Conservation (phyloP, 2,329 filamentous ascomycete genomes). For the Cytospora paraplurivora region DNA sequence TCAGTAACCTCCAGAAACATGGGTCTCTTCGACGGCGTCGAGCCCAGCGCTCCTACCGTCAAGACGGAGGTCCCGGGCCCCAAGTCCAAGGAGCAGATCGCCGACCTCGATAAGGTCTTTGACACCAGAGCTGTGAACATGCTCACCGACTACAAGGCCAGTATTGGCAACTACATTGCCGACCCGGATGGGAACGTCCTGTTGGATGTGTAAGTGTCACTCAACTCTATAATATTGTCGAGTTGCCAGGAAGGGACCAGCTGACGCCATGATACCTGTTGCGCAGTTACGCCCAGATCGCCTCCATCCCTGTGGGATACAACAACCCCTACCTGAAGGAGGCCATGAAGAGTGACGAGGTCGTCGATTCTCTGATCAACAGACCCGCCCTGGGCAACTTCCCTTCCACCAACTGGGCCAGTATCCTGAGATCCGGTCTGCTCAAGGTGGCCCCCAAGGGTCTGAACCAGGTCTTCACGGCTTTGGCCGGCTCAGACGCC, state of each 20-base stretch:
- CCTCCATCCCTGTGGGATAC: slow-evolving; percentile 89
- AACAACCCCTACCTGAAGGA: slow-evolving; percentile 78
- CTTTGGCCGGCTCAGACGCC: slow-evolving; percentile 85
- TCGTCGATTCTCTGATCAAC: slow-evolving; percentile 82
- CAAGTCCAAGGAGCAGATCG: slow-evolving; percentile 67
- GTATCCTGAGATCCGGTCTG: slow-evolving; percentile 77
- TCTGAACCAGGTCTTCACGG: slow-evolving; percentile 86
- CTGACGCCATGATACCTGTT: slow-evolving; percentile 12
- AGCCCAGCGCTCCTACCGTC: slow-evolving; percentile 55
- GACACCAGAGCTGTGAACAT: slow-evolving; percentile 86
- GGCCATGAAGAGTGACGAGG: slow-evolving; percentile 73
- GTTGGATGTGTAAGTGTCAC: slow-evolving; percentile 65
- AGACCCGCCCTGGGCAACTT: slow-evolving; percentile 90
- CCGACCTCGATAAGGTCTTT: slow-evolving; percentile 76
- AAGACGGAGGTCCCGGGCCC: slow-evolving; percentile 74
- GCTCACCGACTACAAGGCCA: slow-evolving; percentile 74
- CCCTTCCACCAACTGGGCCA: slow-evolving; percentile 80
- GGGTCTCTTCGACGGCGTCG: slow-evolving; percentile 35
- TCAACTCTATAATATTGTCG: slow-evolving; percentile 3
- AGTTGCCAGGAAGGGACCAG: not conserved
- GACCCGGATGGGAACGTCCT: slow-evolving; percentile 72
- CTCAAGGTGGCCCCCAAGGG: slow-evolving; percentile 82
- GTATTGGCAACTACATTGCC: slow-evolving; percentile 77
- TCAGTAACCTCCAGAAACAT: slow-evolving; percentile 31
- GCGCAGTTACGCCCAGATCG: slow-evolving; percentile 80